Conservation (phyloP, 352 stramenopile genomes). For the Pythium volutum region DNA sequence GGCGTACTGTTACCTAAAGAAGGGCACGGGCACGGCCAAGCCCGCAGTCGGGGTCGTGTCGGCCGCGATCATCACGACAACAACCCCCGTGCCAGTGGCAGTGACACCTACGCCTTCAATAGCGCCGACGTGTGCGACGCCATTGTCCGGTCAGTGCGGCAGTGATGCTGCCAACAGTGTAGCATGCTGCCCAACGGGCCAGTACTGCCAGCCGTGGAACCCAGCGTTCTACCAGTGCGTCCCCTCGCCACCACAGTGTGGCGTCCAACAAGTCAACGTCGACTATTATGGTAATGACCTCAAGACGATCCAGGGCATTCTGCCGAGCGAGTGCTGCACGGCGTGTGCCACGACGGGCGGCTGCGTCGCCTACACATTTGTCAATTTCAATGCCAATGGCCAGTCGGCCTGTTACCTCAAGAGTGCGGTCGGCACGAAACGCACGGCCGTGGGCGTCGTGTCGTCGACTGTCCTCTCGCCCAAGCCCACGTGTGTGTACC, state of each 20-base stretch:
- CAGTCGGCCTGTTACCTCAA: slow-evolving; percentile 28
- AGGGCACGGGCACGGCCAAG: neutral
- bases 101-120: neutral
- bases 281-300: slow-evolving; percentile 8
- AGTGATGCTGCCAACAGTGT: neutral
- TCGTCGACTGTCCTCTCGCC: neutral
- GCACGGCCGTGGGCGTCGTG: neutral
- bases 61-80: neutral
- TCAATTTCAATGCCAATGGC: slow-evolving; percentile 34
- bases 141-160: slow-evolving; percentile 21
- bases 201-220: slow-evolving; percentile 52
- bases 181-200: neutral
- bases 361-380: slow-evolving; percentile 15
- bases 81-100: neutral
- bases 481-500: neutral
- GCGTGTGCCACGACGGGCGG: neutral
- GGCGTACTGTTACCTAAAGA: slow-evolving; percentile 28
- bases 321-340: neutral
- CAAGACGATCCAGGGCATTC: slow-evolving; percentile 5
- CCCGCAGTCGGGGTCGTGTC: neutral
- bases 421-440: slow-evolving; percentile 2
- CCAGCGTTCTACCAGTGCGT: slow-evolving; percentile 39
- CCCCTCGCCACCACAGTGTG: neutral
- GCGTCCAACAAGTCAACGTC: neutral
- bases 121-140: neutral